A percentile compares a stretch with the other conserved stretches of the same genome.
Evolutionary conservation across 78 protist genomes (phyloP).

Genomic region (Dictyostelium firmibasis): DNA sequence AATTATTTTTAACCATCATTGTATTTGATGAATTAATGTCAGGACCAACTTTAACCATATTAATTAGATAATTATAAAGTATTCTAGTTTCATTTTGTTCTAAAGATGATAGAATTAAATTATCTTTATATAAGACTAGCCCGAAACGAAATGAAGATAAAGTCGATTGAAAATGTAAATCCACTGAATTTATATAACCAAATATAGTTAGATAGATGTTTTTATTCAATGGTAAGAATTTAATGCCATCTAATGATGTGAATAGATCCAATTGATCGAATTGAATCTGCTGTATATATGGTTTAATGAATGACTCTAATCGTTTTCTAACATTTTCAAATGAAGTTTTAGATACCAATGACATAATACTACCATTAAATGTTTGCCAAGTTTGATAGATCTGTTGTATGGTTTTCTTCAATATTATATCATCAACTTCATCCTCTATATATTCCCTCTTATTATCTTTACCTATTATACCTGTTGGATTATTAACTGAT

Average conservation of each 20-base stretch:
- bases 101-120: slow-evolving; percentile 8
- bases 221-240: slow-evolving; percentile 82
- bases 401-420: slow-evolving; percentile 39
- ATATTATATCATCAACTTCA: slow-evolving; percentile 32
- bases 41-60: slow-evolving; percentile 27
- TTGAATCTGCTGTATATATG: slow-evolving; percentile 31
- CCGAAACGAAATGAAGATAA: slow-evolving; percentile 53
- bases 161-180: slow-evolving; percentile 39
- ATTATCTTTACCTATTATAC: background rate
- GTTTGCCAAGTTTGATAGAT: slow-evolving; percentile 34
- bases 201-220: slow-evolving; percentile 71
- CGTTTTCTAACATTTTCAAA: slow-evolving; percentile 11
- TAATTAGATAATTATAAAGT: slow-evolving; percentile 35
- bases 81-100: slow-evolving; percentile 40
- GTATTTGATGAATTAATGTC: slow-evolving; percentile 2
- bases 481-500: slow-evolving; percentile 27
- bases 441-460: slow-evolving; percentile 55
- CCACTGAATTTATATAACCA: slow-evolving; percentile 43
- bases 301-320: slow-evolving; percentile 52
- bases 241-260: slow-evolving; percentile 78
- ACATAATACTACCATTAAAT: slow-evolving; percentile 23
- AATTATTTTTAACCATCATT: background rate
- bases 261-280: slow-evolving; percentile 76
- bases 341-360: background rate
- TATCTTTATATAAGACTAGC: slow-evolving; percentile 30